Base-by-base conservation (phyloP, 345 rosid genomes). In the Euclidium syriacum region DNA sequence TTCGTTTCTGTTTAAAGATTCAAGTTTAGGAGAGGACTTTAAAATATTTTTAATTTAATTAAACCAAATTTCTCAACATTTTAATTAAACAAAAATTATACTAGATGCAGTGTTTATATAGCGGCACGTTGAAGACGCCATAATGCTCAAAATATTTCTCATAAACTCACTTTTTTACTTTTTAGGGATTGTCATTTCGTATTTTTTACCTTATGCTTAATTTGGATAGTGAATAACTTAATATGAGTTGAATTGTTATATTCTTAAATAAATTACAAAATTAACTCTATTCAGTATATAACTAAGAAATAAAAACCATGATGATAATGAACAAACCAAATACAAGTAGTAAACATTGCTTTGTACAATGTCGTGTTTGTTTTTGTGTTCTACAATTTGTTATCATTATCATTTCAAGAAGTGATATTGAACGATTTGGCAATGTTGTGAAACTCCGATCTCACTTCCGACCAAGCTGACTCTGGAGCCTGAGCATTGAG, bases 401-500 rank as follows among this genome's bases (percentile, higher is more conserved):
- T 32, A 15, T 16, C 50, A 6, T 59, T 65, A 11, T 52, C 67
- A 65, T 35, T n/a, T 72, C 51, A 66, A 35, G 63, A 60, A 34
- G 22, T 52, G 38, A 90, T 85, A 43, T 26, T 75, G 61, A 94
- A 87, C 7, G 96, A 94, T 51, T 66, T 50, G 2, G 92, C 81
- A 7, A 82, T 84, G 7, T 43, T 73, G 18, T 68, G 55, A 26
- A 90, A 79, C 39, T 83, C 81, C 15, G 70, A 27, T 71, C 71
- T 61, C 38, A 84, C 71, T 29, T 77, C 60, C 7, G 84, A 80
- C 97, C 99, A 94, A 52, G 71, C 71, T 0, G 83, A 79, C 49
- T 90, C 97, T 6, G 95, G 84, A 14, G 95, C 78, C 47, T 83
- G 95, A 51, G 88, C 87, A 57, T 92, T 89, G 8, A 92, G 67